A percentile compares a stretch with the other conserved stretches of the same genome.
These are phyloP conservation scores for Linnemannia schmuckeri DNA, from an alignment of 192 early-diverging fungal species.

Conservation along the genomic window DNA sequence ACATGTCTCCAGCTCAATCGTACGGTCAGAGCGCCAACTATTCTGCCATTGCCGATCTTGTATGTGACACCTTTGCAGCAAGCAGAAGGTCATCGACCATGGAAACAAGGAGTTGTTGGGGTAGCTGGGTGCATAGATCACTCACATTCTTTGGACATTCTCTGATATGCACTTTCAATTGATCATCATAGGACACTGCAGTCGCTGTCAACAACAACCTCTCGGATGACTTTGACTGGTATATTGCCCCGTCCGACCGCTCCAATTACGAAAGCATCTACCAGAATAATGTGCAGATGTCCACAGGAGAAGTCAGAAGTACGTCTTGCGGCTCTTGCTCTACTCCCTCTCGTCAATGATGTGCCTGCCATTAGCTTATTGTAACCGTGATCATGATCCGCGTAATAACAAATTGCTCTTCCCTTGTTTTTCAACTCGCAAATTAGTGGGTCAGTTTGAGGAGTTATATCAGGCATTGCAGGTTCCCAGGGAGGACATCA, in stretches of 20 bases:
- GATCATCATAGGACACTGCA: constrained; percentile 28
- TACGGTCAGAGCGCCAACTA: constrained; percentile 36
- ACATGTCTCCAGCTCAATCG: constrained; percentile 27
- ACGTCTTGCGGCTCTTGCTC: constrained; percentile 14
- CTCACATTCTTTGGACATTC: background rate
- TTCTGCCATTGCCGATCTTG: constrained; percentile 37
- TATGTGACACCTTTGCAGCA: constrained; percentile 10
- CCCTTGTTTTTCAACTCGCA: constrained; percentile 1
- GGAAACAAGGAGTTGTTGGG: background rate
- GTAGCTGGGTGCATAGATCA: background rate
- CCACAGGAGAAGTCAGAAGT: constrained; percentile 69
- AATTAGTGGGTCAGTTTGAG: constrained; percentile 67
- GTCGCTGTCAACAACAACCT: constrained; percentile 26
- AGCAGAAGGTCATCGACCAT: background rate
- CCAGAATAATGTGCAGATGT: constrained; percentile 62
- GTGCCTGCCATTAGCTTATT: background rate
- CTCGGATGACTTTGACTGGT: constrained; percentile 74
- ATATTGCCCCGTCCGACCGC: constrained; percentile 70
- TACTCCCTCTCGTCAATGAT: background rate
- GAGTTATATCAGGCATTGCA: constrained; percentile 67
- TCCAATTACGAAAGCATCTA: constrained; percentile 70
- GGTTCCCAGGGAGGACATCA: constrained; percentile 65
- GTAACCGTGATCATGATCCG: background rate
- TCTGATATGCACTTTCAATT: background rate
- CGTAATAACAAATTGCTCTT: background rate